Evolutionary conservation across 371 early-diverging fungal genomes (phyloP), one percentile per base, ranked within the genome.

Genomic region (Circinella minor): DNA sequence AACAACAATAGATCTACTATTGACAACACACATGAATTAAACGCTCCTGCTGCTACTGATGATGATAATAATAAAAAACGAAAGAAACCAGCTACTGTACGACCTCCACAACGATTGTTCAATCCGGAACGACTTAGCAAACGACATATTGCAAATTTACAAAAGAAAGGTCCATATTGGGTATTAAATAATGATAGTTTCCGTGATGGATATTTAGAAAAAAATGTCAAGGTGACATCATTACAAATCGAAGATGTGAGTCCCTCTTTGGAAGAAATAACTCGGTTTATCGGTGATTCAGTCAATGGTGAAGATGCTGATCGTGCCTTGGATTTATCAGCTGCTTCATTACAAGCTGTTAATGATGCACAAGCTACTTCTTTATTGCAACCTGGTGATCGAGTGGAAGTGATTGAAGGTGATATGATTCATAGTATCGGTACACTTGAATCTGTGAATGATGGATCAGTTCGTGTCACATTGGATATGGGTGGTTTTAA

Each of bases 231-330:
- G 77, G 81, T 94, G 18, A 77, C 87, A 13, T 87, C 90, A 7
- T 71, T 99, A 61, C 92, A 91, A 55, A 74, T 88, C 9, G 93
- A 93, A 17, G 87, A 90, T 75, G 92, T 96, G 18, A 93, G 91
- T 66, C 97, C 98, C 10, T 94, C 96, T 4, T 83, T 98, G 71
- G 98, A 97, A 66, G 99, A 99, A 78, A 93, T 97, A 62, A 89
- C 93, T n/a, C 77, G 83, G 70, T 95, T 97, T 74, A 88, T 91
- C n/a, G 86, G 87, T 14, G 89, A 84, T 17, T 76, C 88, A 8
- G 57, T 27, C 18, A 13, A 20, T 7, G 88, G 81, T 46, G 90
- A 89, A 61, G 89, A 83, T 46, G 87, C 83, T 38, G 89, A 88
- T 38, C 79, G 84, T 37, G 77, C 82, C 2, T 74, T 88, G 61